Base-by-base conservation (phyloP, 2,329 filamentous ascomycete genomes). In the Claviceps quebecensis region DNA sequence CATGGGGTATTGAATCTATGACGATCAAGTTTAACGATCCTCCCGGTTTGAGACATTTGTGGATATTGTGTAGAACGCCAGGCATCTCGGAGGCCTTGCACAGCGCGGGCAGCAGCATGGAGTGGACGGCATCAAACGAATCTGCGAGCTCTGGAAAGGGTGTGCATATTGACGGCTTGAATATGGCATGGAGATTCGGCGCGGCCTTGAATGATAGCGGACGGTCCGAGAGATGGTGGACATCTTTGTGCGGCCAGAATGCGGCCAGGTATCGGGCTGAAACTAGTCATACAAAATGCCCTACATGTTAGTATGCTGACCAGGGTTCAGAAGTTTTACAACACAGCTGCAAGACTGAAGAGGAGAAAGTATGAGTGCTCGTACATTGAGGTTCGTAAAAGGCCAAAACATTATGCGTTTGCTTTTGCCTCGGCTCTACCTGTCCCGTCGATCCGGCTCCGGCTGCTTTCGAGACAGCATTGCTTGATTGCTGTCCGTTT, bases 1-100 rank as follows among this genome's bases (percentile, higher is more conserved):
- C 66, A 0, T 75, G 67, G 0, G 83, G 83, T 7, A 76, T 67
- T 0, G 83, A 79, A 52, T 86, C 80, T 55, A 86, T 76, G 17
- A 86, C 65, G 0, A 75, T 74, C 16, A 86, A 64, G 53, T 82
- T 74, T 13, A 86, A 62, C 19, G 70, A 67, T 1, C 82, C 81
- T 0, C 73, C 72, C 0, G 73, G 70, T 3, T 71, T 67, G 2
- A 86, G 70, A 36, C 75, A 73, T 23, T 73, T 73, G 59, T 77
- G 69, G 56, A 83, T 75, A 54, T 76, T 76, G 50, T 69, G 69
- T 16, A 86, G 70, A 1, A 84, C 64, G 2, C 65, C 62, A 0
- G 77, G 76, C 0, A 86, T 72, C 13, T 80, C 76, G 0, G 74
- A 67, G 0, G 76, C 76, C 1, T 78, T 68, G 36, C 83, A 72